Percentiles rank a stretch among this genome's conserved stretches.
Conservation (phyloP, 495 filamentous ascomycete species). For the Xylaria venustula region DNA sequence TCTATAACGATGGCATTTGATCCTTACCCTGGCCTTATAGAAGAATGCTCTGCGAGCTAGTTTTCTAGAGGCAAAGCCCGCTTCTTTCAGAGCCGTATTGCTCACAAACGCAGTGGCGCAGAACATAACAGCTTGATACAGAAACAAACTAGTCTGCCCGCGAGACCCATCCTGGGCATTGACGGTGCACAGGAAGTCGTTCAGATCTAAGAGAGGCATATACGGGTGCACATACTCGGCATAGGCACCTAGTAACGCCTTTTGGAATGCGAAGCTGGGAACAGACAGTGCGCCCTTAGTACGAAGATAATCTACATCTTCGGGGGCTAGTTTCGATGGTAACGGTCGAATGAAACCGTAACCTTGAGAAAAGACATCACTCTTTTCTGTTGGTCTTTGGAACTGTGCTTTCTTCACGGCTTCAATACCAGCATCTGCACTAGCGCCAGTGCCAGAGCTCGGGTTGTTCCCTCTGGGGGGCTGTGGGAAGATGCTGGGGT, state of each 20-base stretch:
- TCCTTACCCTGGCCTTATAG: slow-evolving; percentile 68
- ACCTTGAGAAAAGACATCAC: slow-evolving; percentile 38
- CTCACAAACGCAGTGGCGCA: slow-evolving; percentile 76
- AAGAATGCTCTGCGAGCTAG: slow-evolving; percentile 77
- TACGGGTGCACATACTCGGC: slow-evolving; percentile 84
- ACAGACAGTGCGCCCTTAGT: slow-evolving; percentile 74
- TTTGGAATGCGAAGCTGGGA: slow-evolving; percentile 64
- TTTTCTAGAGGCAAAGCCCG: slow-evolving; percentile 69
- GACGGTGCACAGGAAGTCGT: slow-evolving; percentile 68
- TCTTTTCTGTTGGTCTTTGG: slow-evolving; percentile 31
- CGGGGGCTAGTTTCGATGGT: slow-evolving; percentile 62
- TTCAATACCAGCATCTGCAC: slow-evolving; percentile 8
- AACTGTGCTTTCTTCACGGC: slow-evolving; percentile 26
- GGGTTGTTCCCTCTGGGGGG: slow-evolving; percentile 13
- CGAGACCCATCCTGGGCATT: slow-evolving; percentile 62
- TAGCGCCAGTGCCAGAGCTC: slow-evolving; percentile 19
- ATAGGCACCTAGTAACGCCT: slow-evolving; percentile 71
- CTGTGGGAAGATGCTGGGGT: slow-evolving; percentile 30
- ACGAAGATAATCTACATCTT: slow-evolving; percentile 72
- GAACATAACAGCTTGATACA: slow-evolving; percentile 84
- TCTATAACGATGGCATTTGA: not conserved
- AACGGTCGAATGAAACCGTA: slow-evolving; percentile 74
- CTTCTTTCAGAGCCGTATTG: slow-evolving; percentile 62
- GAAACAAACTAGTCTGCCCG: slow-evolving; percentile 69
- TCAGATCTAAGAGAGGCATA: slow-evolving; percentile 81